Percentiles rank a stretch among this genome's conserved stretches.
Evolutionary conservation across 208 protist genomes (phyloP).

Genomic region (Trypanosoma theileri): DNA sequence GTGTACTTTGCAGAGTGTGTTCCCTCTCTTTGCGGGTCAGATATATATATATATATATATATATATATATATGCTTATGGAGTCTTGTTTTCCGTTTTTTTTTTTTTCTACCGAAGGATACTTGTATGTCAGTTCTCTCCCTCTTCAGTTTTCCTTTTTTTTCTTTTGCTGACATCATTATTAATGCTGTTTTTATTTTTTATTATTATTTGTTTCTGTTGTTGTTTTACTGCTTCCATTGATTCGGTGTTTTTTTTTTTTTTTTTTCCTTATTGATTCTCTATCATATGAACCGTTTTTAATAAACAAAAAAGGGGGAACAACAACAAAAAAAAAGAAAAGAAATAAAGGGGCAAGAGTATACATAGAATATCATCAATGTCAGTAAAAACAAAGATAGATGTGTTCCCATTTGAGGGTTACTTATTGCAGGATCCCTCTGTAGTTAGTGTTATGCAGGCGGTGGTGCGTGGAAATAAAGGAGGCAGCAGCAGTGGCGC

Average conservation of each 20-base stretch:
- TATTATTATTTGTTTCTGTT: not conserved
- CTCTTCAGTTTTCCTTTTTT: conserved; percentile 13
- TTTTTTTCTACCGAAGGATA: conserved; percentile 15
- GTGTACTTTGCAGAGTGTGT: too few relatives aligned
- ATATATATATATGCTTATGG: too few relatives aligned
- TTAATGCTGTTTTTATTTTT: not conserved
- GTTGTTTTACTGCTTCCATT: not conserved
- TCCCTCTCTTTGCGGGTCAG: too few relatives aligned
- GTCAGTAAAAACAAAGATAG: conserved; percentile 74
- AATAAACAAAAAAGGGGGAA: not conserved
- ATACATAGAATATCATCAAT: conserved; percentile 12
- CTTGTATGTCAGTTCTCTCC: not conserved
- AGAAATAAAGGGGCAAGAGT: not conserved
- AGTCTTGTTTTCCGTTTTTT: conserved; percentile 12
- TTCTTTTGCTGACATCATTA: conserved; percentile 1
- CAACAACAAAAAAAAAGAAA: not conserved
- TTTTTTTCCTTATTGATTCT: not conserved
- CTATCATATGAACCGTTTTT: not conserved
- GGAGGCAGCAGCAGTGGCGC: not conserved
- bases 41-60: too few relatives aligned
- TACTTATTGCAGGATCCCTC: conserved; percentile 50
- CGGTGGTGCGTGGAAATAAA: conserved; percentile 15
- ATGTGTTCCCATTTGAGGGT: conserved; percentile 79
- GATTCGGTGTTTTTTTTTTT: not conserved
- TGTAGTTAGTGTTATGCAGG: conserved; percentile 32